A percentile compares a stretch with the other conserved stretches of the same genome.
phyloP scores from a whole-genome alignment of 139 green algal genomes.

The Diplosphaera chodatii region DNA sequence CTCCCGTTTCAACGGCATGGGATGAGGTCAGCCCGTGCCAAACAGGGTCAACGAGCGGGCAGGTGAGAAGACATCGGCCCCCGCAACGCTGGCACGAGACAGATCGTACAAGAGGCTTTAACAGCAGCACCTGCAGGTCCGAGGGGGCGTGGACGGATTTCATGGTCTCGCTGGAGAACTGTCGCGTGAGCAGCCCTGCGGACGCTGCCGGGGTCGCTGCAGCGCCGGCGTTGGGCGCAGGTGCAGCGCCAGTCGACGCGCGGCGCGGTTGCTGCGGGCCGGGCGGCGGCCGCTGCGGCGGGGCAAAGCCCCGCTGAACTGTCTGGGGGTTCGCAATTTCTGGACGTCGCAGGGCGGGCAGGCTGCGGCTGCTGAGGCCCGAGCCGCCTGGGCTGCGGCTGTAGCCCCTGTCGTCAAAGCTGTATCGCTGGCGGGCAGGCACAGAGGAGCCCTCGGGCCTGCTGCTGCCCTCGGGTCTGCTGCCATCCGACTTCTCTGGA shows the following conservation, averaged over 20 bases:
- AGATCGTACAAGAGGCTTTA: neutral
- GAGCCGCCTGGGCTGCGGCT: neutral
- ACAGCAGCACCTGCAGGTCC: neutral
- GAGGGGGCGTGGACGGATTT: too few species aligned
- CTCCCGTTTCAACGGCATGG: too few species aligned
- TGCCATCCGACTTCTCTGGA: neutral
- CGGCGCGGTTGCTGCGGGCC: neutral
- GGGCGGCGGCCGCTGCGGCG: neutral
- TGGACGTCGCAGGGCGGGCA: neutral
- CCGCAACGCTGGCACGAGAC: neutral
- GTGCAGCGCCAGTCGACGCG: too few species aligned
- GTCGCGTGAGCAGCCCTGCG: neutral
- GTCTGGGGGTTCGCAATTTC: neutral
- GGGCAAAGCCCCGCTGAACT: neutral
- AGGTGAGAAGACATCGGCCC: too few species aligned
- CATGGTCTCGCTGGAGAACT: neutral
- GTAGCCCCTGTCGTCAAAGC: neutral
- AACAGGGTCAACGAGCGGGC: neutral
- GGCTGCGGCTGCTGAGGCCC: neutral
- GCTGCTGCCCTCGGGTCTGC: neutral
- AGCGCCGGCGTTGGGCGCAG: too few species aligned
- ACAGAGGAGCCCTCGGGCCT: neutral
- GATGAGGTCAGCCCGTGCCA: too few species aligned
- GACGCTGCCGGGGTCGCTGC: too few species aligned
- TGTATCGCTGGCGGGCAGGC: neutral